phyloP scores from a whole-genome alignment of 257 asterid genomes.

The Scutellaria galericulata region DNA sequence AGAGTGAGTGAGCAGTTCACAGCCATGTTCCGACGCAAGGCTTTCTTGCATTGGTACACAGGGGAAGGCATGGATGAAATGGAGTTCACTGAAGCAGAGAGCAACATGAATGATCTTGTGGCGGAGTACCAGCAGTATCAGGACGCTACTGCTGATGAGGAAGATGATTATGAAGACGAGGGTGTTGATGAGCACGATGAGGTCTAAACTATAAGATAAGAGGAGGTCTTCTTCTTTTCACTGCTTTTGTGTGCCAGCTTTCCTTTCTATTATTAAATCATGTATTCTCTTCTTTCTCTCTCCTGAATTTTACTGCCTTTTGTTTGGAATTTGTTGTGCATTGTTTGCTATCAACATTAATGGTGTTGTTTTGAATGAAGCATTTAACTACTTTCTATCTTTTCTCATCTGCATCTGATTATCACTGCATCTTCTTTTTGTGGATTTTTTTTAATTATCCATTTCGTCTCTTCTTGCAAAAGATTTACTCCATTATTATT shows the following conservation, averaged over 20 bases:
- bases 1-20: constrained; percentile 94
- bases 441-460: too few relatives aligned
- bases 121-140: constrained; percentile 92
- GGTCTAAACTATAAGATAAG: not conserved
- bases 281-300: constrained; percentile 28
- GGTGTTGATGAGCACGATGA: constrained; percentile 54
- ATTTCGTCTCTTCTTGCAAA: too few relatives aligned
- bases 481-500: too few relatives aligned
- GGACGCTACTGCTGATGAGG: constrained; percentile 89
- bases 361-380: constrained; percentile 22
- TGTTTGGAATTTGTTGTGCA: constrained; percentile 20
- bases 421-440: too few relatives aligned
- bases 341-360: constrained; percentile 24
- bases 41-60: constrained; percentile 92
- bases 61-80: constrained; percentile 95
- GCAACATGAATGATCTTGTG: constrained; percentile 88
- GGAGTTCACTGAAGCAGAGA: constrained; percentile 94
- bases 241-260: not conserved
- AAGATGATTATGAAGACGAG: constrained; percentile 66
- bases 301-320: not conserved
- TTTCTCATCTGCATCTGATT: too few relatives aligned
- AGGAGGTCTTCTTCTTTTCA: not conserved
- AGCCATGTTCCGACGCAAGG: constrained; percentile 90
- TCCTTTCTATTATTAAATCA: not conserved
- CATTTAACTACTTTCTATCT: constrained; percentile 1